Conservation (phyloP, 305 asterid genomes). For the Fraxinus albicans region DNA sequence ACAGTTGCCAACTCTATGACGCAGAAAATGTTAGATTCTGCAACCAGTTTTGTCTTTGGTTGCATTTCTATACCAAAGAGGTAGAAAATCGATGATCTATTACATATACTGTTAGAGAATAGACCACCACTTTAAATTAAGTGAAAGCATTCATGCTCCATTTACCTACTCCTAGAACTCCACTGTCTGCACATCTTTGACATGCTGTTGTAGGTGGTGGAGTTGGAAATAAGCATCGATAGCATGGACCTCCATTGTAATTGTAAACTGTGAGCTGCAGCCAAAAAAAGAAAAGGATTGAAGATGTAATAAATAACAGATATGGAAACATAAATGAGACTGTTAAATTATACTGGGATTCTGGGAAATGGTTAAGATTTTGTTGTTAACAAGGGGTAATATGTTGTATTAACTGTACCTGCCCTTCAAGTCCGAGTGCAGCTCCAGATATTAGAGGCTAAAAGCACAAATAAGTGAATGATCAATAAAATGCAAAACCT, state of each 20-base stretch:
- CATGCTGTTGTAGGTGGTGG: conserved; percentile 96
- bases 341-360: background rate
- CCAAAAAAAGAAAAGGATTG: conserved; percentile 2
- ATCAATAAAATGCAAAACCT: conserved; percentile 16
- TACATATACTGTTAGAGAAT: background rate
- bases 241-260: conserved; percentile 85
- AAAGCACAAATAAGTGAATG: conserved; percentile 24
- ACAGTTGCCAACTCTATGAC: conserved; percentile 1
- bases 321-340: background rate
- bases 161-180: conserved; percentile 98
- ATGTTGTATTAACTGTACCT: conserved; percentile 47
- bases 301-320: background rate
- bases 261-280: conserved; percentile 87
- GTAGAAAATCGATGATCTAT: background rate
- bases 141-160: conserved; percentile 15
- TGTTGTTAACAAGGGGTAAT: conserved; percentile 8
- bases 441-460: conserved; percentile 98
- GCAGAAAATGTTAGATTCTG: background rate
- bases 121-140: background rate
- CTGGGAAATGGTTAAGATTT: conserved; percentile 1
- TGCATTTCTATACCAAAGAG: conserved; percentile 1
- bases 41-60: conserved; percentile 4
- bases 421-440: conserved; percentile 98
- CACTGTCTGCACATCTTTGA: conserved; percentile 96
- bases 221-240: conserved; percentile 90